phyloP scores from a whole-genome alignment of 2,329 filamentous ascomycete species.

The Phialophora expanda region DNA sequence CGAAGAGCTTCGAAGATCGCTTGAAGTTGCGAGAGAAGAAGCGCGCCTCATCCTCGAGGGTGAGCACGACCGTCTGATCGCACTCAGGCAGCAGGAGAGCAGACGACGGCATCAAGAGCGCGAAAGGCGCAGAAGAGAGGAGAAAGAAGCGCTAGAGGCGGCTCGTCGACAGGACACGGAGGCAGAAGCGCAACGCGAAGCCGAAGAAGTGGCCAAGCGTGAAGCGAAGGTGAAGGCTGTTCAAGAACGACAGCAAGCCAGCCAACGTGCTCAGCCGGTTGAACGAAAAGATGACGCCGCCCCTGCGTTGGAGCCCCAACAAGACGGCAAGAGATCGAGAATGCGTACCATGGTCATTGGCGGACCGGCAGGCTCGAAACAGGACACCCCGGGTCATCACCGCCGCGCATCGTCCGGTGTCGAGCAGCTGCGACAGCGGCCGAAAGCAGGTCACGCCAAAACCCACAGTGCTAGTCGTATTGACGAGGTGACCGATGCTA shows the following conservation, averaged over 20 bases:
- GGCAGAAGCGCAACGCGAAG: background rate
- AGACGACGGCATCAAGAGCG: constrained; percentile 24
- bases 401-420: constrained; percentile 16
- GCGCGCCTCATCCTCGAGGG: constrained; percentile 39
- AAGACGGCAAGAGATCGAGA: constrained; percentile 18
- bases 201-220: background rate
- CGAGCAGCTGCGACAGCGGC: constrained; percentile 9
- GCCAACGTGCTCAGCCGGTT: background rate
- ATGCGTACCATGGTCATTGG: constrained; percentile 29
- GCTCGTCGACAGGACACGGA: constrained; percentile 13
- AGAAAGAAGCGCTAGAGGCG: constrained; percentile 8
- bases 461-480: constrained; percentile 16
- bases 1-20: constrained; percentile 26
- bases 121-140: constrained; percentile 20
- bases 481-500: constrained; percentile 16
- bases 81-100: constrained; percentile 28
- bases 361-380: constrained; percentile 7
- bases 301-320: background rate
- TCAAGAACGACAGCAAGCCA: background rate
- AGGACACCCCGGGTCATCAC: constrained; percentile 17
- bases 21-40: constrained; percentile 38
- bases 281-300: background rate
- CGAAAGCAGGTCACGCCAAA: constrained; percentile 10
- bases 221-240: background rate
- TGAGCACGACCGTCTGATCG: constrained; percentile 34